Evolutionary conservation across 2,329 filamentous ascomycete species (phyloP), one percentile per base, ranked within the genome.

Genomic region (Keithomyces neogunnii): DNA sequence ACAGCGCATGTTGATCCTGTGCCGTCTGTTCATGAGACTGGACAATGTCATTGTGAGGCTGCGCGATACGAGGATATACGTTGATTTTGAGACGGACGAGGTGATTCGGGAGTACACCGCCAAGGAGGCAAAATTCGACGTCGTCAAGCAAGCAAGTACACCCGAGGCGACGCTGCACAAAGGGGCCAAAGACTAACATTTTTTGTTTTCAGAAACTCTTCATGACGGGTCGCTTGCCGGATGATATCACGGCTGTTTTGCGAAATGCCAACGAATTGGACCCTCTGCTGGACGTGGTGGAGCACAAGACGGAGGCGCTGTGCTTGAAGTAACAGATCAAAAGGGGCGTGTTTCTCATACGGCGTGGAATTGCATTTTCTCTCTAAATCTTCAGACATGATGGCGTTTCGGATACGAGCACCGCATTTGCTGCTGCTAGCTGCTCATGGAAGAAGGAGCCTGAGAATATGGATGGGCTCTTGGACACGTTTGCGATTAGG

Each of bases 51-150:
- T 99, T 43, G 80, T 96, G 53, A 78, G 93, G 52, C 81, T 99
- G 52, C 78, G 92, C 51, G 93, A 99, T 65, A 97, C 92, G 1
- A 78, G 93, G 55, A 76, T 99, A 35, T 99, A 95, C 66, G 81
- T 96, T 51, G 93, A 99, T 65, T 96, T 97, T 66, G 81, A 75
- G 42, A 83, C 78, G 19, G 81, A 85, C 48, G 81, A 88, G 63
- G 85, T 97, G 32, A 85, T 95, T 32, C 77, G 92, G 56, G 92
- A 99, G 70, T 96, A 96, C 63, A 88, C 88, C 26, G 85, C 86
- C n/a, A 85, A 87, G 65, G 92, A 99, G 72, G 86, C 86, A 48
- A 77, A 73, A 49, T 96, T 95, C 66, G 85, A 85, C 31, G 81
- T 82, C 35, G 82, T 96, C 9, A 85, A 85, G 65, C 75, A 77